Base-by-base conservation (phyloP, 805 yeast species). In the Metschnikowia peoriensis region DNA sequence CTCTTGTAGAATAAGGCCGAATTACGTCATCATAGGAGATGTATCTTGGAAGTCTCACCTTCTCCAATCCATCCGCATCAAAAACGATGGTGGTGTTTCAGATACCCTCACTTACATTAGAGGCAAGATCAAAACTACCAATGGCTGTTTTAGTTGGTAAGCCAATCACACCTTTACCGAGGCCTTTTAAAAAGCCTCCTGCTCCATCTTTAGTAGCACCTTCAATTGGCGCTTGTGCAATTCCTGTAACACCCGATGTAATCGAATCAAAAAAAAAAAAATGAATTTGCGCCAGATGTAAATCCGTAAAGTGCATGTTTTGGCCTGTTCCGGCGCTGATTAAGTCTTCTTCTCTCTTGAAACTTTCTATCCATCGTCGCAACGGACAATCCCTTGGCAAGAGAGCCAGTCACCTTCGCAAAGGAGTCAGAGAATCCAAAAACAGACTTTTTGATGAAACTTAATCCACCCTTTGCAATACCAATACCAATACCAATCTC, bases 131-230 rank as follows among this genome's bases (percentile, higher is more conserved):
- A 59, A 94, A 85, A 27, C 94, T 66, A 11, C 99, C 99, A 60
- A 93, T 91, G 0, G 97, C 97, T 0, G 98, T 89, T 73, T 94
- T 94, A 0, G 99, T 92, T 0, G 99, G 99, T 32, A 96, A 71
- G 0, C 99, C 99, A 51, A 94, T 82, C n/a, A 96, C 64, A 11
- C 99, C 99, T 62, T 86, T 88, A 4, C 99, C 99, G 4, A 94
- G 65, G 1, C 99, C 99, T 65, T 85, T 89, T 71, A 94, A 83
- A 66, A 94, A 93, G 0, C 99, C 99, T 3, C 84, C 74, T 0
- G 98, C 84, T 6, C 99, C 99, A 38, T 86, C 96, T 49, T 81
- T 77, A n/a, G 80, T 77, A 0, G 96, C 96, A 7, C 98, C 99
- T 61, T 87, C 86, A 53, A 89, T 79, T 2, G 99, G 99, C 7